Evolutionary conservation across 371 early-diverging fungal species (phyloP), one percentile per base, ranked within the genome.

Genomic region (Sporodiniella umbellata): DNA sequence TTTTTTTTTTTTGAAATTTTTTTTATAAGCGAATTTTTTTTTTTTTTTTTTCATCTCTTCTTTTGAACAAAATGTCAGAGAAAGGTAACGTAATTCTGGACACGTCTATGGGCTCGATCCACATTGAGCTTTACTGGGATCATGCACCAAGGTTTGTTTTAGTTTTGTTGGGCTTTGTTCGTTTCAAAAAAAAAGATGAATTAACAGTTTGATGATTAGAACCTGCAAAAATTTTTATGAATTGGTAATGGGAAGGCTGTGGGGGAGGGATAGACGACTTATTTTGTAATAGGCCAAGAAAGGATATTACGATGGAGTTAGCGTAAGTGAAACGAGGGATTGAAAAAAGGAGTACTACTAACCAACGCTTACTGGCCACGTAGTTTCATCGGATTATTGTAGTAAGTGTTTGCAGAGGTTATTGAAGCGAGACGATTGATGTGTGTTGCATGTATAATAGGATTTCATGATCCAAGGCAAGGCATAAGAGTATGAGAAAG

Each of bases 391-490:
- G 92, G 48, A 76, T 93, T 45, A 88, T 91, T 53, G 66, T 80
- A n/a, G 83, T 78, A 75, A 59, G 64, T 51, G 33, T 33, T 25
- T 28, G 15, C 26, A 18, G 25, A 38, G 18, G 40, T 26, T 21
- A 37, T 2, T 21, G 2, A 12, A 21, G 17, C 8, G 7, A 17
- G 37, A 1, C 21, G 23, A 45, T 8, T 2, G 10, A 25, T 26
- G 5, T 12, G 4, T 26, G 4, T 4, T 35, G 7, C 5, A 35
- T 14, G 10, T 11, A 30, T 31, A 26, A 14, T 58, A 80, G 73
- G 83, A 84, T 42, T 93, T 92, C 47, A 88, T 93, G 86, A 79
- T 91, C 38, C 94, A 93, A 78, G 91, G 90, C 39, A 62, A 54
- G 52, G 19, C 8, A 19, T 10, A 35, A 14, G 15, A 4, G 35